Evolutionary conservation across 371 early-diverging fungal species (phyloP).

Genomic region (Mortierella sp.): DNA sequence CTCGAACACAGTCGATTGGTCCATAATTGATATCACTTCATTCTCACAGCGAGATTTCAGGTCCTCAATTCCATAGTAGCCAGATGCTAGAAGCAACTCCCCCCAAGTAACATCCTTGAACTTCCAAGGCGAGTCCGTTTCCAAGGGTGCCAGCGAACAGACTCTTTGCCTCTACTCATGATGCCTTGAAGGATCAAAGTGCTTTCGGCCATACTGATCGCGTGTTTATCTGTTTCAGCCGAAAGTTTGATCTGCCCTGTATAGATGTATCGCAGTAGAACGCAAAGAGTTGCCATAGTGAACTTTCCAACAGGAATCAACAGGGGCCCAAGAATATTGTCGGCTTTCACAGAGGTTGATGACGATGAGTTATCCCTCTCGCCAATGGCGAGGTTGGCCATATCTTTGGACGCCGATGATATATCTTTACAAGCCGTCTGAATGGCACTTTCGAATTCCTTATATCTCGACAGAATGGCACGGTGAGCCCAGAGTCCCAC

Average conservation of each 20-base stretch:
- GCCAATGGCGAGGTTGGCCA: too few relatives aligned
- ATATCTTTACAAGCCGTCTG: not conserved
- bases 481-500: conserved; percentile 16
- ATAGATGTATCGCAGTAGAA: conserved; percentile 17
- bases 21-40: not conserved
- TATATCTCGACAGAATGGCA: not conserved
- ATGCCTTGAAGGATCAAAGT: not conserved
- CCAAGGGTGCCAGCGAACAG: conserved; percentile 1
- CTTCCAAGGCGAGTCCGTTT: not conserved
- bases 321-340: not conserved
- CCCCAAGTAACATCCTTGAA: conserved; percentile 11
- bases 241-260: conserved; percentile 8
- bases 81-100: conserved; percentile 12
- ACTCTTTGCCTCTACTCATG: not conserved
- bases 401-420: not conserved
- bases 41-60: not conserved
- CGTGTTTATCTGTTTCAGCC: not conserved
- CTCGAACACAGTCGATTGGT: not conserved
- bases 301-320: not conserved
- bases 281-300: conserved; percentile 1
- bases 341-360: not conserved
- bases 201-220: not conserved
- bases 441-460: not conserved
- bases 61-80: not conserved
- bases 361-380: too few relatives aligned